Percentiles rank a stretch among this genome's conserved stretches.
Evolutionary conservation across 768 basidiomycete species (phyloP).

Genomic region (Boletus eberwhitei): DNA sequence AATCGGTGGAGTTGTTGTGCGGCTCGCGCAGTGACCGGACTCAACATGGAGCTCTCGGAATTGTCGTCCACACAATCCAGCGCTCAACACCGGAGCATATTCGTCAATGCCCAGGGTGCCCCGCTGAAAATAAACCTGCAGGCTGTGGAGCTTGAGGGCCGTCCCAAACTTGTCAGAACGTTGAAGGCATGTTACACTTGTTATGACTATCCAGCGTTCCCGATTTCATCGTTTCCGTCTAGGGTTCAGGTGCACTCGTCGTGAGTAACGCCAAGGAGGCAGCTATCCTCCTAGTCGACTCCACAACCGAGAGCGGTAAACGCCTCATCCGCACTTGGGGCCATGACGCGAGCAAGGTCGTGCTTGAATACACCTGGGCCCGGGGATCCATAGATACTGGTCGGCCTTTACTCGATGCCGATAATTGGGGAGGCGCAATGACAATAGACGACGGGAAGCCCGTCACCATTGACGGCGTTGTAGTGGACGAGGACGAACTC

Average conservation of each 20-base stretch:
- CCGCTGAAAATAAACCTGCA: conserved; percentile 56
- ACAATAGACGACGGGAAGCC: conserved; percentile 33
- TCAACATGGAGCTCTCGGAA: conserved; percentile 22
- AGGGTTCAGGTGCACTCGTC: conserved; percentile 58
- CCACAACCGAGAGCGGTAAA: conserved; percentile 47
- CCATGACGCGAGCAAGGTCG: conserved; percentile 42
- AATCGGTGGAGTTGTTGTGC: background rate
- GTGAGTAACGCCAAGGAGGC: conserved; percentile 50
- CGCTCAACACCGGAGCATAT: conserved; percentile 27
- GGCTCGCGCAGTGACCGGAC: background rate
- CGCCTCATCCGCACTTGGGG: conserved; percentile 60
- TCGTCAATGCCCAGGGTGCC: conserved; percentile 38
- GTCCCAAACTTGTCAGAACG: conserved; percentile 50
- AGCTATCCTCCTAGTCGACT: conserved; percentile 57
- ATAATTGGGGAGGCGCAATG: conserved; percentile 50
- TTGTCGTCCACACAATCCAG: conserved; percentile 12
- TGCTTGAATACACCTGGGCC: conserved; percentile 56
- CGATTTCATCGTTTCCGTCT: conserved; percentile 7
- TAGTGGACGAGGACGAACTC: conserved; percentile 36
- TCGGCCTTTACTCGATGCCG: conserved; percentile 42
- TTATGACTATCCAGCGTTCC: background rate
- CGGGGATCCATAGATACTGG: conserved; percentile 41
- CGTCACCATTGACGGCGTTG: conserved; percentile 32
- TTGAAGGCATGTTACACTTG: conserved; percentile 40
- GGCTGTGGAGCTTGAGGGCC: conserved; percentile 46